These are phyloP conservation scores for Xylaria sp. DNA, from an alignment of 2,329 filamentous ascomycete genomes.

Conservation along the genomic window DNA sequence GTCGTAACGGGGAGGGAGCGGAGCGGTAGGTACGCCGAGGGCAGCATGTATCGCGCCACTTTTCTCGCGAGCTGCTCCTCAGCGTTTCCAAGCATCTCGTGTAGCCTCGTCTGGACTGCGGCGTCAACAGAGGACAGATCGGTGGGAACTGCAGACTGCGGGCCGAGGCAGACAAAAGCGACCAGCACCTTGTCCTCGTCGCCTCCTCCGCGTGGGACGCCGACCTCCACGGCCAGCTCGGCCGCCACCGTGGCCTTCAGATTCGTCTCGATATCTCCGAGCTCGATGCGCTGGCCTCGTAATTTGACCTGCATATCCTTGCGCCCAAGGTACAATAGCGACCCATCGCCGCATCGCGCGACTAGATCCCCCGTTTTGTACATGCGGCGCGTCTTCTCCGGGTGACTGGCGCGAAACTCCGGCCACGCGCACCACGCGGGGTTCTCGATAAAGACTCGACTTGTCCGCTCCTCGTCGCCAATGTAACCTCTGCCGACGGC, in stretches of 20 bases:
- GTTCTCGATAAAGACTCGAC: slow-evolving; percentile 16
- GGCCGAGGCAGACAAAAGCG: slow-evolving; percentile 25
- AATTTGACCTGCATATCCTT: slow-evolving; percentile 29
- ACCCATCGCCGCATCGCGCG: slow-evolving; percentile 16
- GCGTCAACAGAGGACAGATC: slow-evolving; percentile 12
- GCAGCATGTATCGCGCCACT: slow-evolving; percentile 24
- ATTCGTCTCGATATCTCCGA: slow-evolving; percentile 23
- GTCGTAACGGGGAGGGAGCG: slow-evolving; percentile 20
- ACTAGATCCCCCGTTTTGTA: slow-evolving; percentile 27
- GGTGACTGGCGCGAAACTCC: slow-evolving; percentile 2
- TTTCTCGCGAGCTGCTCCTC: slow-evolving; percentile 19
- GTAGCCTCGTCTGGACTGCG: slow-evolving; percentile 4
- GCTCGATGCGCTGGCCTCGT: slow-evolving; percentile 25
- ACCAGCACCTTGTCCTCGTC: slow-evolving; percentile 22
- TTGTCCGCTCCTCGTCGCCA: slow-evolving; percentile 25
- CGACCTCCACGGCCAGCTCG: slow-evolving; percentile 22
- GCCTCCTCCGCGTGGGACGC: slow-evolving; percentile 17
- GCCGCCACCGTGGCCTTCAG: slow-evolving; percentile 16
- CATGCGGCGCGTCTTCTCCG: slow-evolving; percentile 17
- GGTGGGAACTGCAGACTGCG: neutral
- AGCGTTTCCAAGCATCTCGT: slow-evolving; percentile 7
- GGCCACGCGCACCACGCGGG: slow-evolving; percentile 21
- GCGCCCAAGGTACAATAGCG: slow-evolving; percentile 20
- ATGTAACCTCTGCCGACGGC: slow-evolving; percentile 24
- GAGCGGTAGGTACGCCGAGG: slow-evolving; percentile 19